Conservation (phyloP, 345 rosid genomes). For the Aegle marmelos region DNA sequence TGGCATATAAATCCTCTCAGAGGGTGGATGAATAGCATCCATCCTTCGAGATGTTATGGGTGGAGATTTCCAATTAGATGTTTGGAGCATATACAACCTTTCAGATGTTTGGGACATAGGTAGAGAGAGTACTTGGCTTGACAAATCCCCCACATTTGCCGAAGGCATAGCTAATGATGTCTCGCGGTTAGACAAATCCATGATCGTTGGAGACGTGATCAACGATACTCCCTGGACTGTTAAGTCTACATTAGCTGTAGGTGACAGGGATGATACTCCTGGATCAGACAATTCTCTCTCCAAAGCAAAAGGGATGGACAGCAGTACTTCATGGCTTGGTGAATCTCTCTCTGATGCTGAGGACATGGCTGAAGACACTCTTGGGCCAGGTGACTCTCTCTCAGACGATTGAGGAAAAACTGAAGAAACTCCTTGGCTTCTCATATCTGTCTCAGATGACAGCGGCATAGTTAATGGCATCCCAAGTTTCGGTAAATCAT, state of each 20-base stretch:
- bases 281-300: constrained; percentile 25
- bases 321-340: constrained; percentile 16
- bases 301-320: constrained; percentile 1
- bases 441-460: constrained; percentile 24
- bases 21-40: constrained; percentile 18
- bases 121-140: constrained; percentile 21
- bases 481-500: constrained; percentile 26
- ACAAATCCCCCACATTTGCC: constrained; percentile 12
- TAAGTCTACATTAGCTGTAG: constrained; percentile 19
- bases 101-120: constrained; percentile 18
- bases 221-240: constrained; percentile 21
- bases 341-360: constrained; percentile 28
- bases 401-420: constrained; percentile 27
- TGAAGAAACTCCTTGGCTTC: constrained; percentile 30
- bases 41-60: constrained; percentile 20
- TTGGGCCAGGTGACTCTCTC: constrained; percentile 22
- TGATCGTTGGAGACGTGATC: constrained; percentile 17
- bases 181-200: constrained; percentile 19
- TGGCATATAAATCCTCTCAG: constrained; percentile 24
- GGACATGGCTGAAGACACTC: constrained; percentile 19
- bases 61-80: constrained; percentile 30
- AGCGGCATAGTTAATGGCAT: constrained; percentile 20
- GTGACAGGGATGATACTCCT: constrained; percentile 22
- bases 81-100: constrained; percentile 22
- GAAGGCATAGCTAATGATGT: constrained; percentile 8